Conservation (phyloP, 768 basidiomycete species). For the Boletus rubescentipes region DNA sequence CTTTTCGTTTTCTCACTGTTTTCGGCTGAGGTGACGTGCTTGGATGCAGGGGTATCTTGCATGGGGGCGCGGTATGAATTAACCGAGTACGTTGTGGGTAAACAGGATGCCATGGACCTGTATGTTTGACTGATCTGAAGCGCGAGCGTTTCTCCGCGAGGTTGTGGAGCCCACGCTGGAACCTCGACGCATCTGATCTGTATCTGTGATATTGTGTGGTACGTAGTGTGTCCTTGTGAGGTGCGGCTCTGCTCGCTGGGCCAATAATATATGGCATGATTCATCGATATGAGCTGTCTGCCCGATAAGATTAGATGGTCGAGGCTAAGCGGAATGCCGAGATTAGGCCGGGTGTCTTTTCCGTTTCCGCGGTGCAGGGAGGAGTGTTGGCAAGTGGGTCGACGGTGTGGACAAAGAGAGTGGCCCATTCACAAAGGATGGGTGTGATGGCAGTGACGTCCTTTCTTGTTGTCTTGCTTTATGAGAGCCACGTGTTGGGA, state of each 20-base stretch:
- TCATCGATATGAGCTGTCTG: slow-evolving; percentile 15
- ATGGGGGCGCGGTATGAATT: slow-evolving; percentile 21
- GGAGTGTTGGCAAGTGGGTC: background rate
- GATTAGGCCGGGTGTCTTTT: slow-evolving; percentile 3
- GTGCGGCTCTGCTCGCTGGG: slow-evolving; percentile 1
- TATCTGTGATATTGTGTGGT: slow-evolving; percentile 20
- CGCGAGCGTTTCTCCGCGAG: slow-evolving; percentile 21
- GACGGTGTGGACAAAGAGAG: slow-evolving; percentile 2
- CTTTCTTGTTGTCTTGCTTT: background rate
- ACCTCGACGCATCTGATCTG: slow-evolving; percentile 25
- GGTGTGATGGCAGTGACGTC: too few relatives aligned
- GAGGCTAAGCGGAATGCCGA: slow-evolving; percentile 9
- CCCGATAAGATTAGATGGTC: slow-evolving; percentile 33
- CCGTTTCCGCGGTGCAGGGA: slow-evolving; percentile 1
- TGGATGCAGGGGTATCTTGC: slow-evolving; percentile 13
- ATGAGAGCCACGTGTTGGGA: slow-evolving; percentile 29
- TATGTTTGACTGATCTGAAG: slow-evolving; percentile 13
- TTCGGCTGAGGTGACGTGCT: slow-evolving; percentile 22
- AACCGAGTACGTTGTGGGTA: slow-evolving; percentile 31
- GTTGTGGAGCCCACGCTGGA: slow-evolving; percentile 30
- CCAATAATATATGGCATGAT: slow-evolving; percentile 13
- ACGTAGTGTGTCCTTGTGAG: slow-evolving; percentile 1
- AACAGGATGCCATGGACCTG: slow-evolving; percentile 6
- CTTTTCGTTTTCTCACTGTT: slow-evolving; percentile 8
- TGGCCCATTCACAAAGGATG: background rate